These are phyloP conservation scores for Syzygium oleosum DNA, from an alignment of 345 rosid species.

Conservation along the genomic window DNA sequence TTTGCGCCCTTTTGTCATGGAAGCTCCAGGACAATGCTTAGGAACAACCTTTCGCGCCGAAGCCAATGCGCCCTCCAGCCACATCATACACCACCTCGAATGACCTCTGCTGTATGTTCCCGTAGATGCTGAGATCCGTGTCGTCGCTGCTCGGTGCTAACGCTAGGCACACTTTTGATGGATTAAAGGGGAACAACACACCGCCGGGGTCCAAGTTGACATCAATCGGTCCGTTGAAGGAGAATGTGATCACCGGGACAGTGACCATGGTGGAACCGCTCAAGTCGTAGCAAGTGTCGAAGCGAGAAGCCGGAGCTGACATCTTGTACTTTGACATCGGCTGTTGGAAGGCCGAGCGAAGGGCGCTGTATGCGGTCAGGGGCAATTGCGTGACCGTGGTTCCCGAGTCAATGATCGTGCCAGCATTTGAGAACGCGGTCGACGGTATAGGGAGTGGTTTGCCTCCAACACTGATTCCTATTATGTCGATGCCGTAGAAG, in stretches of 20 bases:
- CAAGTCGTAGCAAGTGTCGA: constrained; percentile 3
- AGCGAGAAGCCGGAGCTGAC: not conserved
- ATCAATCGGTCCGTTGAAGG: not conserved
- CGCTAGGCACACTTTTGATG: not conserved
- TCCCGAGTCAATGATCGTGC: not conserved
- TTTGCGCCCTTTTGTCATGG: not conserved
- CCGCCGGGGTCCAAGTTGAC: not conserved
- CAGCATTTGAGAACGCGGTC: not conserved
- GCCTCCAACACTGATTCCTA: constrained; percentile 1
- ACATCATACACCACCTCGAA: not conserved
- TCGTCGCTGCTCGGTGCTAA: not conserved
- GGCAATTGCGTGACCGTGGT: not conserved
- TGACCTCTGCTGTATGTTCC: not conserved
- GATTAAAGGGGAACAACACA: not conserved
- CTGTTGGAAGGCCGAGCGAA: not conserved
- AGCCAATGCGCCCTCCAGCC: not conserved
- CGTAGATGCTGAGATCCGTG: not conserved
- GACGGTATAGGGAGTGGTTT: not conserved
- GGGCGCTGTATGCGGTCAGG: not conserved
- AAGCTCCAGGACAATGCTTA: not conserved
- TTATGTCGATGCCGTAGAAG: constrained; percentile 3
- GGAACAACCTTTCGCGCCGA: not conserved
- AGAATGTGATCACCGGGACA: not conserved
- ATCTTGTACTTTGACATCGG: not conserved
- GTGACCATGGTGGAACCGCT: not conserved